Percentiles rank a stretch among this genome's conserved stretches.
Evolutionary conservation across 2,329 filamentous ascomycete genomes (phyloP).

Genomic region (Corinectria fuckeliana): DNA sequence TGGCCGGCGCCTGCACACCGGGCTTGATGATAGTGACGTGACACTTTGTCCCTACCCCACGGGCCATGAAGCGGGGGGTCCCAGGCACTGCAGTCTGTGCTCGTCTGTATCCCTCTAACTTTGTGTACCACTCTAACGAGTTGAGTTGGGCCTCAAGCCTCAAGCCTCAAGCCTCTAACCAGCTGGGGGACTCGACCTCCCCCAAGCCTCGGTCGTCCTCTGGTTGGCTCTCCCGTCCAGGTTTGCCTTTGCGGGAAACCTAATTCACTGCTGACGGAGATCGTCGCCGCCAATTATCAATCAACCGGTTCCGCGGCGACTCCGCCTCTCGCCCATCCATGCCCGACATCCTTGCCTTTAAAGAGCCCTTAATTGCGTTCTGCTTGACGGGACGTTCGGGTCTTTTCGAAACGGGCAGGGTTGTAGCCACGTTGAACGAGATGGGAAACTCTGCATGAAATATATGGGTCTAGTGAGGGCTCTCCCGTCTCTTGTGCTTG

Average conservation of each 20-base stretch:
- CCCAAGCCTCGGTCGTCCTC: not conserved
- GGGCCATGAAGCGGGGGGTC: not conserved
- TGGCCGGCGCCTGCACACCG: constrained; percentile 24
- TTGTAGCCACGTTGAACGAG: constrained; percentile 11
- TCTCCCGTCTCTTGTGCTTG: not conserved
- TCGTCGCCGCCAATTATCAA: not conserved
- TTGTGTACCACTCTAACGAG: too few species aligned
- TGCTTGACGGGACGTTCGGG: constrained; percentile 10
- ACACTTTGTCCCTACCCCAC: constrained; percentile 2
- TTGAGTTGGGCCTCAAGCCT: too few species aligned
- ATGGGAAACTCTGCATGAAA: constrained; percentile 27
- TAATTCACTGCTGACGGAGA: constrained; percentile 7
- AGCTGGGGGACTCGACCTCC: not conserved
- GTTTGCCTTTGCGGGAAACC: constrained; percentile 5
- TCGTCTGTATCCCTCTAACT: too few species aligned
- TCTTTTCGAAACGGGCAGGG: constrained; percentile 1
- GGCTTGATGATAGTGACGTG: not conserved
- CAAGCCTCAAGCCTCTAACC: too few species aligned
- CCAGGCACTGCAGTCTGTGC: not conserved
- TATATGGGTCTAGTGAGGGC: too few species aligned
- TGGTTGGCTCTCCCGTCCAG: constrained; percentile 1
- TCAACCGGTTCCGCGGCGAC: not conserved
- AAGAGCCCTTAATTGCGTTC: not conserved
- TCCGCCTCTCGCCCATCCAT: constrained; percentile 1
- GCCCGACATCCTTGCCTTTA: not conserved